Evolutionary conservation across 2,329 filamentous ascomycete species (phyloP).

Genomic region (Neodidymelliopsis sp.): DNA sequence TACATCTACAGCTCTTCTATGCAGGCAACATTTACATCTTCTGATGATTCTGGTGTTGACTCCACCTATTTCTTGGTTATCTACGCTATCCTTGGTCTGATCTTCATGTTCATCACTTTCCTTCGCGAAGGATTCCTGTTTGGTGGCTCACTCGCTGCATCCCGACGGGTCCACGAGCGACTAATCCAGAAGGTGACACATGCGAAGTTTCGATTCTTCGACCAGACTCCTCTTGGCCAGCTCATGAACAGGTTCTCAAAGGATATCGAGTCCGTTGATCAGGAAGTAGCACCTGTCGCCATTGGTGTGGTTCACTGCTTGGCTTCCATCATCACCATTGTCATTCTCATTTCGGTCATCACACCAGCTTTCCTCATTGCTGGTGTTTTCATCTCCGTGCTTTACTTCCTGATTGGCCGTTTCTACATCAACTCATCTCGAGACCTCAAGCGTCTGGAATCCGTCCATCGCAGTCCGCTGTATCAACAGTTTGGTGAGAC

Average conservation of each 20-base stretch:
- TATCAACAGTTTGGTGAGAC: conserved; percentile 99
- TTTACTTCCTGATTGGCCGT: conserved; percentile 83
- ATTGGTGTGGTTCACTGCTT: conserved; percentile 75
- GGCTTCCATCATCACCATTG: conserved; percentile 79
- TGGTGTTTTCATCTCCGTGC: conserved; percentile 79
- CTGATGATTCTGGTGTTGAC: conserved; percentile 67
- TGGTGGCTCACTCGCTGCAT: conserved; percentile 88
- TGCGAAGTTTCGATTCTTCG: conserved; percentile 97
- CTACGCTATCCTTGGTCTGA: conserved; percentile 80
- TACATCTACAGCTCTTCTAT: conserved; percentile 50
- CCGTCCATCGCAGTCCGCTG: conserved; percentile 89
- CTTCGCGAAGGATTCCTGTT: conserved; percentile 88
- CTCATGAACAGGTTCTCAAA: conserved; percentile 99
- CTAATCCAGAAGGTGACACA: conserved; percentile 82
- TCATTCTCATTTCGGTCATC: conserved; percentile 84
- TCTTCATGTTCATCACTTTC: conserved; percentile 82
- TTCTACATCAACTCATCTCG: conserved; percentile 94
- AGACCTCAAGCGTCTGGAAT: conserved; percentile 93
- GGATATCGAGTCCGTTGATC: conserved; percentile 92
- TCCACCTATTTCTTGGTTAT: conserved; percentile 83
- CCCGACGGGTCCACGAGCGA: conserved; percentile 79
- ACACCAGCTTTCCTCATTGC: conserved; percentile 92
- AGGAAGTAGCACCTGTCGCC: conserved; percentile 92
- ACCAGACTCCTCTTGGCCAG: conserved; percentile 92
- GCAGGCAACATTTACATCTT: conserved; percentile 50